Base-by-base conservation (phyloP, 768 basidiomycete genomes). In the Collybiopsis confluens region DNA sequence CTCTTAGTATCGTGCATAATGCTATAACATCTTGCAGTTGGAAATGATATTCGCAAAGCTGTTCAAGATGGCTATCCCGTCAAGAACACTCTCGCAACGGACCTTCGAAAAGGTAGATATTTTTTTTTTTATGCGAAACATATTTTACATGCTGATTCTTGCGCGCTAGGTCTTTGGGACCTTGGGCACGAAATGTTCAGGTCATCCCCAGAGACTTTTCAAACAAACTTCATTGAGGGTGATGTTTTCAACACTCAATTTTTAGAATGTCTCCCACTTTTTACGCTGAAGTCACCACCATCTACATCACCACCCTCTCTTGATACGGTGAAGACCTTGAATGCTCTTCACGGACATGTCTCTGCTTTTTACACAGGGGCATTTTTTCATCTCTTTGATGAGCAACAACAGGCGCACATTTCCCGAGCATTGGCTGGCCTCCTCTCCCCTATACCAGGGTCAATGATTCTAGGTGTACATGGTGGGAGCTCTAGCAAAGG, bases 171-270 rank as follows among this genome's bases (percentile, higher is more conserved):
- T 24, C 68, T 73, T 52, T 76, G 73, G 74, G 65, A 70, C 5
- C 62, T 76, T 2, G 77, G 77, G 1, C 74, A 78, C 53, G 62
- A 65, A 40, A 65, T 79, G 13, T 79, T 75, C 61, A 65, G 55
- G 26, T 65, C 68, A 15, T 69, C 61, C 5, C 67, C 66, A 0
- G 58, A 67, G 41, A 64, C 68, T 1, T 76, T 72, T 58, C 70
- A 73, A 1, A 70, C 68, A 3, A 61, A 62, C 0, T 78, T 79
- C 58, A 33, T 79, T 15, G 59, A 65, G 5, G 77, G 75, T 2
- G 67, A 79, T 41, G 66, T 58, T 2, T 68, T 79, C 33, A 64
- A 75, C 50, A 62, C 65, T 8, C 47, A 55, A 16, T 67, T 71
- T 53, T 61, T 77, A 33, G 59, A 58, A 13, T 60, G 61, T 8